phyloP scores from a whole-genome alignment of 1,284 basidiomycete genomes.

The Ganoderma boninense region DNA sequence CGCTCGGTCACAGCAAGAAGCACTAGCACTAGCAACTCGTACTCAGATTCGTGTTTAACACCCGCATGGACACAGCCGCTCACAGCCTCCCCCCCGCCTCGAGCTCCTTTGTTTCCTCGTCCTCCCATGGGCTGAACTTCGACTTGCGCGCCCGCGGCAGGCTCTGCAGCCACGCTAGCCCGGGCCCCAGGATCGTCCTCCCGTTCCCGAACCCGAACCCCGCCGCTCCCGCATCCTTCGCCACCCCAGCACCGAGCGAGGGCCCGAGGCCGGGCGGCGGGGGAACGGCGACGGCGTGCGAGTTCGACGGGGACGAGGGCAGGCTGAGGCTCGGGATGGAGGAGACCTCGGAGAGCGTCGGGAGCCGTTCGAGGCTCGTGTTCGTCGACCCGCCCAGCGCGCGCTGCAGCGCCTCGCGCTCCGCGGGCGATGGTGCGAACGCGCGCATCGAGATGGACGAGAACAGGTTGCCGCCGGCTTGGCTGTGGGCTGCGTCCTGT shows the following conservation, averaged over 20 bases:
- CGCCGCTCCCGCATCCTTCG: conserved; percentile 10
- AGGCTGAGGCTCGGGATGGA: conserved; percentile 49
- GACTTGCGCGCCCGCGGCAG: conserved; percentile 43
- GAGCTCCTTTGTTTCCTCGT: conserved; percentile 37
- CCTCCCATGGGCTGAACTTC: conserved; percentile 49
- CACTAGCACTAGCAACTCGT: not conserved
- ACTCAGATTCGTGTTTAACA: not conserved
- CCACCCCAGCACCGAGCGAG: not conserved
- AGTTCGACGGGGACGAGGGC: conserved; percentile 64
- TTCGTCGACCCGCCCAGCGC: conserved; percentile 73
- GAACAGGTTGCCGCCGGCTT: conserved; percentile 30
- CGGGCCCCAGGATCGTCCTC: conserved; percentile 34
- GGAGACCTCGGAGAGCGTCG: conserved; percentile 71
- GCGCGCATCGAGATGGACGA: conserved; percentile 62
- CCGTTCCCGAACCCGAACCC: conserved; percentile 25
- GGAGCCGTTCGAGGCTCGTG: conserved; percentile 75
- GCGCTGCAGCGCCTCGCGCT: conserved; percentile 80
- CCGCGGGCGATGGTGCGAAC: conserved; percentile 83
- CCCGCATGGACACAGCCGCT: not conserved
- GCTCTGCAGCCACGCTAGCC: conserved; percentile 43
- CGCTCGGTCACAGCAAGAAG: not conserved
- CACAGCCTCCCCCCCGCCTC: conserved; percentile 25
- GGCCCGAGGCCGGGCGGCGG: conserved; percentile 11
- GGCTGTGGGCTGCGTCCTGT: not conserved
- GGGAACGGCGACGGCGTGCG: conserved; percentile 44